A percentile compares a stretch with the other conserved stretches of the same genome.
phyloP scores from a whole-genome alignment of 345 rosid species.

The Anastatica hierochuntica region DNA sequence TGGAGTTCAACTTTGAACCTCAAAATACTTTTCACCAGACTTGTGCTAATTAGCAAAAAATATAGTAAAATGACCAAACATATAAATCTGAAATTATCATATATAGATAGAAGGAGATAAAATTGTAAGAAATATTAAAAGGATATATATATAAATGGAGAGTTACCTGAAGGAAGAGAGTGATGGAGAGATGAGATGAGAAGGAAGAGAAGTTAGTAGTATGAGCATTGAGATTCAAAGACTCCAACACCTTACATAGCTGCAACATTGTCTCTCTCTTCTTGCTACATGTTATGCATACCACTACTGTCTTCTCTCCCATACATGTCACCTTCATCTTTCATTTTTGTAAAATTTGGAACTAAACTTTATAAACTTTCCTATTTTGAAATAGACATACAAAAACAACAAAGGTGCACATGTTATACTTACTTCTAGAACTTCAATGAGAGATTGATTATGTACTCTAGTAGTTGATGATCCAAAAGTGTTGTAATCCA shows the following conservation, averaged over 20 bases:
- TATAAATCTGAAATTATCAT: no score
- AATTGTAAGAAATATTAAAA: no score
- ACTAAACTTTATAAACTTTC: no score
- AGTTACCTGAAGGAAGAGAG: constrained; percentile 62
- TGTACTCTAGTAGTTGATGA: no score
- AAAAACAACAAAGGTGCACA: neutral
- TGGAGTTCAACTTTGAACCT: no score
- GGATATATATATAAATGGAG: no score
- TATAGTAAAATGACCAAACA: no score
- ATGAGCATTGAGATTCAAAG: constrained; percentile 64
- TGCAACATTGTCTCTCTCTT: constrained; percentile 76
- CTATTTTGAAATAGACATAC: no score
- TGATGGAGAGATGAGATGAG: constrained; percentile 62
- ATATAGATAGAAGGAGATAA: no score
- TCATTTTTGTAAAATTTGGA: no score
- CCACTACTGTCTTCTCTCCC: constrained; percentile 63
- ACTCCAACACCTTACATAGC: constrained; percentile 72
- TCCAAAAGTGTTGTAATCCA: constrained; percentile 28
- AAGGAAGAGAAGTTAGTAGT: constrained; percentile 64
- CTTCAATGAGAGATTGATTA: constrained; percentile 43
- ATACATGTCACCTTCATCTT: constrained; percentile 62
- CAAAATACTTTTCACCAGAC: no score
- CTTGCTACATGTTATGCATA: constrained; percentile 74
- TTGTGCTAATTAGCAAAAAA: no score
- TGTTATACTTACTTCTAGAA: constrained; percentile 32